Conservation (phyloP, 352 stramenopile species). For the Thalassiosira allenii region DNA sequence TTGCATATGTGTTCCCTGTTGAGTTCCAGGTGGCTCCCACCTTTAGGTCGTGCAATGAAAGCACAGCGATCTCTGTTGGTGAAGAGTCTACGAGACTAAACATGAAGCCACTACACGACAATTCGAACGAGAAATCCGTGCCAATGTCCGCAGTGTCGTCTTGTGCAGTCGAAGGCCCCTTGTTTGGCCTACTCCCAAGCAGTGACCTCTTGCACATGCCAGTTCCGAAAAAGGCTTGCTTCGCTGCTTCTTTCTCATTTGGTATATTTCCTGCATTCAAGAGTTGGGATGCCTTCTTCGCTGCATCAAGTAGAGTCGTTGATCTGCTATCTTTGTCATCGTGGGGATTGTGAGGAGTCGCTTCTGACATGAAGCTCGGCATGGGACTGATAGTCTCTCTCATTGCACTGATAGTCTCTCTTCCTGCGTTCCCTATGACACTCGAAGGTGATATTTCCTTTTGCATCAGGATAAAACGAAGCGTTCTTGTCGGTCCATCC, state of each 20-base stretch:
- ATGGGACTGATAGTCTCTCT: slow-evolving; percentile 29
- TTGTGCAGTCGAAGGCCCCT: background rate
- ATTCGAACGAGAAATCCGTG: slow-evolving; percentile 61
- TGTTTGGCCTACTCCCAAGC: background rate
- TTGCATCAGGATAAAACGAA: slow-evolving; percentile 67
- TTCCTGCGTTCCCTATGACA: slow-evolving; percentile 41
- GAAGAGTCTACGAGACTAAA: slow-evolving; percentile 79
- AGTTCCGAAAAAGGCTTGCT: slow-evolving; percentile 59
- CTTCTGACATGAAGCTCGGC: slow-evolving; percentile 26
- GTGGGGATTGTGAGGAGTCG: slow-evolving; percentile 6
- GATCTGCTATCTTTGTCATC: slow-evolving; percentile 13
- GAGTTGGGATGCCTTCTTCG: slow-evolving; percentile 38
- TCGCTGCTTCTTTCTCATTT: slow-evolving; percentile 57
- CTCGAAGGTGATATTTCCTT: slow-evolving; percentile 42
- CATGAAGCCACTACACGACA: slow-evolving; percentile 71
- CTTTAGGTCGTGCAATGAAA: slow-evolving; percentile 71
- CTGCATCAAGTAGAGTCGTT: slow-evolving; percentile 25
- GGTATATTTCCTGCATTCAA: slow-evolving; percentile 46
- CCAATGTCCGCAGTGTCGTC: background rate
- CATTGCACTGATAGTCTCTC: slow-evolving; percentile 50
- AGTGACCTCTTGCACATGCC: slow-evolving; percentile 16
- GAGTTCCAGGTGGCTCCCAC: slow-evolving; percentile 71
- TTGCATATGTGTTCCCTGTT: slow-evolving; percentile 61
- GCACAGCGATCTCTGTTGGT: slow-evolving; percentile 77
- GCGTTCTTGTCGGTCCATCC: slow-evolving; percentile 76